Base-by-base conservation (phyloP, 176 grass and related monocot species). In the Avena insularis region DNA sequence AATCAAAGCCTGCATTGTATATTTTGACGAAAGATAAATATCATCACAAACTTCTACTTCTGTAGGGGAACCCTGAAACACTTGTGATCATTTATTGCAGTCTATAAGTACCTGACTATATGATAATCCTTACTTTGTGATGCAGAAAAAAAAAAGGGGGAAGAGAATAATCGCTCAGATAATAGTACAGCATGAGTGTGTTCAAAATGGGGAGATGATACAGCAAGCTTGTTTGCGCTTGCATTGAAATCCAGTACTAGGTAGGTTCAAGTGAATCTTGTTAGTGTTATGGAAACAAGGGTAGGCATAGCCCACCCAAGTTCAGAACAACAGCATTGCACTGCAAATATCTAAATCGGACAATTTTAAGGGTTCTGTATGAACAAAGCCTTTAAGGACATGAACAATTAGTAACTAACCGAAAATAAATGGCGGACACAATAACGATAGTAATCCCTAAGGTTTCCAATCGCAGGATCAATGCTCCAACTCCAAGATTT, bases 401-500 rank as follows among this genome's bases (percentile, higher is more conserved):
- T 43, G 38, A 43, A 43, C 38, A 43, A 47, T 20, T 21, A 63
- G 53, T 74, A 86, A 50, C 5, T 46, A 55, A 33, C n/a, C 2
- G 2, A 65, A 58, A 85, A 50, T 1, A 6, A 62, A 31, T 12
- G 53, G 50, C 2, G 31, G 33, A 47, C 12, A 40, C 25, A n/a
- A 16, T 21, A 69, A 33, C 45, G 16, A 17, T 69, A 23, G 23
- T 23, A 86, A 11, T 31, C 13, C 27, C 40, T 20, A 60, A 27
- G 43, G 14, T 79, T n/a, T 79, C 29, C 10, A 65, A 74, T 56
- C 55, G 63, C n/a, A 74, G 31, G 53, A 46, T 79, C 20, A 65
- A 33, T 56, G 15, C 75, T 80, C 53, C 61, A 69, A 21, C 11
- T n/a, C 6, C 29, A 25, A 69, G 4, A 12, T 31, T 65, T 64